A percentile compares a stretch with the other conserved stretches of the same genome.
Conservation (phyloP, 805 yeast species). For the Nakazawaea ernobii region DNA sequence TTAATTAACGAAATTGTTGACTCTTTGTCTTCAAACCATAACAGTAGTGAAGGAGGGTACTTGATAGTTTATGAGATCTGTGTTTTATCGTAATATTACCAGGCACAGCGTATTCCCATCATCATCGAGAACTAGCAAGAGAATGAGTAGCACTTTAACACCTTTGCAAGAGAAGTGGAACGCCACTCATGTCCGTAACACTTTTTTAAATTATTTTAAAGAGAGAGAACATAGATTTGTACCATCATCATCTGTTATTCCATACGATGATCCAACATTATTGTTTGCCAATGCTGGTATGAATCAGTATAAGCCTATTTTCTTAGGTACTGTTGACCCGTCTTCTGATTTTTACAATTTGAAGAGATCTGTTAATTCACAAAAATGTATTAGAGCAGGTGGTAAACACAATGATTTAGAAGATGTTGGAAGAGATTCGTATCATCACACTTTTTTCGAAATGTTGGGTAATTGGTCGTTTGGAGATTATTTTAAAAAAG, state of each 20-base stretch:
- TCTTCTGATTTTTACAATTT: slow-evolving; percentile 77
- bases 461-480: slow-evolving; percentile 99
- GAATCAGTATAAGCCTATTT: slow-evolving; percentile 98
- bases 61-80: slow-evolving; percentile 3
- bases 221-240: slow-evolving; percentile 70
- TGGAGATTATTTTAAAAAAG: slow-evolving; percentile 97
- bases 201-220: slow-evolving; percentile 80
- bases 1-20: neutral
- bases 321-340: slow-evolving; percentile 96
- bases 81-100: neutral
- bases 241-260: slow-evolving; percentile 91
- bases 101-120: neutral
- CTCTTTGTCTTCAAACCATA: neutral
- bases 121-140: neutral
- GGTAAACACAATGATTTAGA: slow-evolving; percentile 98
- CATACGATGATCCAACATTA: slow-evolving; percentile 96
- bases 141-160: slow-evolving; percentile 2
- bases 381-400: slow-evolving; percentile 98
- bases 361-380: slow-evolving; percentile 91
- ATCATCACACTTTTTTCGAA: slow-evolving; percentile 98
- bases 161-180: slow-evolving; percentile 32
- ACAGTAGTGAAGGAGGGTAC: neutral
- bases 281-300: slow-evolving; percentile 98
- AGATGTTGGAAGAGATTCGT: slow-evolving; percentile 96
- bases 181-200: slow-evolving; percentile 55